These are phyloP conservation scores for Gossypium turneri DNA, from an alignment of 345 rosid species.

Conservation along the genomic window DNA sequence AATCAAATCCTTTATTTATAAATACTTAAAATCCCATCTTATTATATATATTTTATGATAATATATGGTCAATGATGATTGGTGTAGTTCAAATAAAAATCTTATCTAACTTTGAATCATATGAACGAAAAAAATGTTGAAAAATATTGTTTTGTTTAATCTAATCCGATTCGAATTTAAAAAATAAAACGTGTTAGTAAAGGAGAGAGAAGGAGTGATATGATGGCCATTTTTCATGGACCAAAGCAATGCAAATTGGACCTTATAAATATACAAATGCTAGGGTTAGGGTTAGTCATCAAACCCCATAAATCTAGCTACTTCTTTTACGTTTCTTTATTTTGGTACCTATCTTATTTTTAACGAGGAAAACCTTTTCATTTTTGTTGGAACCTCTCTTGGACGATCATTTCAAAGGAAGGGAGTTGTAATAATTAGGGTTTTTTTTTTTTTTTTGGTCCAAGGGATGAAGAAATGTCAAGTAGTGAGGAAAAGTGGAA, in stretches of 20 bases:
- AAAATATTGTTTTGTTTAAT: too few species aligned
- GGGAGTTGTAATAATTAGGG: slow-evolving; percentile 26
- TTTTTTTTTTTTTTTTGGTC: neutral
- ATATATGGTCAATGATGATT: too few species aligned
- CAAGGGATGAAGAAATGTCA: slow-evolving; percentile 48
- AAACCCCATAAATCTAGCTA: slow-evolving; percentile 23
- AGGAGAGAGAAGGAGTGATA: slow-evolving; percentile 29
- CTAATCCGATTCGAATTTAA: too few species aligned
- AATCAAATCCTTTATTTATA: too few species aligned
- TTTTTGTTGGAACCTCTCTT: slow-evolving; percentile 7
- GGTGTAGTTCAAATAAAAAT: too few species aligned
- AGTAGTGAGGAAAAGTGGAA: slow-evolving; percentile 38
- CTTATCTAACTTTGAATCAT: too few species aligned
- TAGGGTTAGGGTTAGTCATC: slow-evolving; percentile 65
- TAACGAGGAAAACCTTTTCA: neutral
- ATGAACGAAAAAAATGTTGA: too few species aligned
- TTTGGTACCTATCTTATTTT: slow-evolving; percentile 1
- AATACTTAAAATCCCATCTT: too few species aligned
- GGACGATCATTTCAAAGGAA: slow-evolving; percentile 20
- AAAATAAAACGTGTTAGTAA: slow-evolving; percentile 17
- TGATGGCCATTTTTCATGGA: slow-evolving; percentile 21
- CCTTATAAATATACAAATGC: slow-evolving; percentile 26
- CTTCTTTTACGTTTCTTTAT: slow-evolving; percentile 6
- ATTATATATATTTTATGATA: too few species aligned
- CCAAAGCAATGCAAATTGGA: slow-evolving; percentile 13